Evolutionary conservation across 306 rosid species (phyloP), one percentile per base, ranked within the genome.

Genomic region (Ammopiptanthus mongolicus): DNA sequence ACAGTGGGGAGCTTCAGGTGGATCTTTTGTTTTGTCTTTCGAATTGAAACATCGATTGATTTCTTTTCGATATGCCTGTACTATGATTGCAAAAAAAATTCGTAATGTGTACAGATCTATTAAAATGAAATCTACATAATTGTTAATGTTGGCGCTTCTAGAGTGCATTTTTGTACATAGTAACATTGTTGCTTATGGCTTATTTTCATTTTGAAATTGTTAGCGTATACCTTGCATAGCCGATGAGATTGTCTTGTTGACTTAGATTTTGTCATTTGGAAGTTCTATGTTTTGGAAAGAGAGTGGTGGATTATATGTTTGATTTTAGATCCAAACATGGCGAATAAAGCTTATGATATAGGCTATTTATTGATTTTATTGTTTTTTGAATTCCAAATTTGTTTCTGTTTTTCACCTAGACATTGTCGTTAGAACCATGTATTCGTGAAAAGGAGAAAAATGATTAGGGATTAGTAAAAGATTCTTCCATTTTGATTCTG

Each of bases 11-110:
- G 55, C 48, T 59, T 53, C 46, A 33, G 14, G 57, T 74, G 75
- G 78, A 70, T 79, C 70, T 41, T 44, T n/a, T n/a, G n/a, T n/a
- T n/a, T n/a, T n/a, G n/a, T n/a, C 0, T 60, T 44, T 47, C 23
- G 11, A 22, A 51, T 59, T 66, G 5, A 51, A 67, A 22, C 31
- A 22, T 42, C 28, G 9, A 22, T 67, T 66, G 9, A 34, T 65
- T 41, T 12, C 4, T 17, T 53, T 75, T 75, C 21, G 1, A 37
- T 68, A 3, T n/a, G 5, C 63, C 3, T 67, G 31, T 81, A 5
- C 7, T 64, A 18, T 36, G 22, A 19, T 47, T 76, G 41, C 58
- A 39, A 18, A 22, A 5, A 4, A 55, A 11, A 33, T 31, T 47
- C 8, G 17, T 44, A 31, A 76, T 55, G 7, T 69, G 39, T 63